phyloP scores from a whole-genome alignment of 345 rosid species.

The Arabidopsis suecica region DNA sequence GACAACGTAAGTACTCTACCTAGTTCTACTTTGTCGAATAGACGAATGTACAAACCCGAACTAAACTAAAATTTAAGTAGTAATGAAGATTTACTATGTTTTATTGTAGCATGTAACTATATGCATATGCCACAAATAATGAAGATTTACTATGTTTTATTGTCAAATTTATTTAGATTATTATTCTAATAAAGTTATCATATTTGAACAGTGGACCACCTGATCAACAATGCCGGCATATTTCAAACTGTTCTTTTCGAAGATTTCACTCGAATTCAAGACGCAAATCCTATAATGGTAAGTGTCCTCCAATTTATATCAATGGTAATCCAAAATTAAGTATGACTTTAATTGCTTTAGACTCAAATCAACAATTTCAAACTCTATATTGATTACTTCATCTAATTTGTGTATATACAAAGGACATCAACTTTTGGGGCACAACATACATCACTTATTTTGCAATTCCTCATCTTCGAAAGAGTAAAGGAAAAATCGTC shows the following conservation, averaged over 20 bases:
- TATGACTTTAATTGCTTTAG: neutral
- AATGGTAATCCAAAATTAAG: neutral
- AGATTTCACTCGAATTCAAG: constrained; percentile 24
- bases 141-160: too few species aligned
- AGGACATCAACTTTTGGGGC: constrained; percentile 65
- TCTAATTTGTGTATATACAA: constrained; percentile 6
- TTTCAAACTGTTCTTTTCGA: constrained; percentile 13
- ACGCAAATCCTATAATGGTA: constrained; percentile 17
- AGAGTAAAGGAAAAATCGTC: constrained; percentile 56
- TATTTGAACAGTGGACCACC: constrained; percentile 38
- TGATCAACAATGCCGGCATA: constrained; percentile 47
- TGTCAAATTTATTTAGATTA: neutral
- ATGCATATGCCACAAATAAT: too few species aligned
- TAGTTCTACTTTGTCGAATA: too few species aligned
- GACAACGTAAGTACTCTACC: neutral
- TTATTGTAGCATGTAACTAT: too few species aligned
- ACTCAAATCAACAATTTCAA: neutral
- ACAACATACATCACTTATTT: constrained; percentile 48
- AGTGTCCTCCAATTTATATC: neutral
- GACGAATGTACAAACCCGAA: too few species aligned
- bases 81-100: too few species aligned
- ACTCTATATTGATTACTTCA: neutral
- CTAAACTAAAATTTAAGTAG: too few species aligned
- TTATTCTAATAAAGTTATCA: neutral
- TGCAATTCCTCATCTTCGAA: constrained; percentile 55